Evolutionary conservation across 2,329 filamentous ascomycete species (phyloP).

Genomic region (Ophioceras dolichostomum): DNA sequence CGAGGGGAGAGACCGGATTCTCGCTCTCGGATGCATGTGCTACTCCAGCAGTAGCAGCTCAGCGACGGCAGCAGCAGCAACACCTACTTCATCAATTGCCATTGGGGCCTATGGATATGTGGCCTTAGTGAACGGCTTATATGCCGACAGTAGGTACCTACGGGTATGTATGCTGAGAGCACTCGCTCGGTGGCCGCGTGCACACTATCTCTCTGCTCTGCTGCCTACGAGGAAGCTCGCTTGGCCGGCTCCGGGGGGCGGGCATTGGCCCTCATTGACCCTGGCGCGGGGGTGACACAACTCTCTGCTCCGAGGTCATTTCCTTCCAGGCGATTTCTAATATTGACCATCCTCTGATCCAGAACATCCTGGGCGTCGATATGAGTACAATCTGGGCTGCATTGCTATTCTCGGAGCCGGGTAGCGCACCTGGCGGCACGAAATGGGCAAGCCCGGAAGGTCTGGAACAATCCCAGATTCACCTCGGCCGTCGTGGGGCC

Average conservation of each 20-base stretch:
- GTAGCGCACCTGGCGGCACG: constrained; percentile 1
- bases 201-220: neutral
- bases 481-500: neutral
- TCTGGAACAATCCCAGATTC: constrained; percentile 4
- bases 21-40: neutral
- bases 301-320: no score
- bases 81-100: constrained; percentile 1
- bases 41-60: neutral
- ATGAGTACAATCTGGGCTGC: neutral
- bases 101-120: constrained; percentile 5
- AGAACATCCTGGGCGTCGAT: no score
- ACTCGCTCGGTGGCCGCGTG: no score
- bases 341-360: no score
- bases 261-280: neutral
- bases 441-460: constrained; percentile 2
- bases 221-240: neutral
- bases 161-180: no score
- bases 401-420: neutral
- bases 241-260: neutral
- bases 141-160: constrained; percentile 7
- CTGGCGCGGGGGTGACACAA: neutral
- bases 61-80: no score
- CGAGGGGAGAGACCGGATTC: neutral
- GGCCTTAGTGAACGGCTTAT: constrained; percentile 11
- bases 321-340: no score